Conservation (phyloP, 2,329 filamentous ascomycete species). For the Samsoniella hepiali region DNA sequence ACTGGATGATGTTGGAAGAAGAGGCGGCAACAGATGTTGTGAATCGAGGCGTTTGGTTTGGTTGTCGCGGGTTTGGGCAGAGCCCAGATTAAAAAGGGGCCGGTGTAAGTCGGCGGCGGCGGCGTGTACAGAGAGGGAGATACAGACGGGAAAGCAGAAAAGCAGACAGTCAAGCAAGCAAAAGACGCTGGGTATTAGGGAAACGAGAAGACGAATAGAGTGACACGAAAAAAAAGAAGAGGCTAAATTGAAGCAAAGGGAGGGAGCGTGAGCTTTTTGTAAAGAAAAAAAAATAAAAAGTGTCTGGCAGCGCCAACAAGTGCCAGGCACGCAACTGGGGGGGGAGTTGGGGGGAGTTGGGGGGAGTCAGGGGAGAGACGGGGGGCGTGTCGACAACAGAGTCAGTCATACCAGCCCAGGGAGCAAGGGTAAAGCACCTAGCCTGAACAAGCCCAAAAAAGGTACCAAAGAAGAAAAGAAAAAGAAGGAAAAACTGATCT, state of each 20-base stretch:
- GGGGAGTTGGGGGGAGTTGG: slow-evolving; percentile 11
- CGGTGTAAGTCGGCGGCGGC: no score
- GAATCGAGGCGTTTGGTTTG: no score
- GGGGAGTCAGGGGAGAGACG: neutral
- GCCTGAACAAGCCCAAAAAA: slow-evolving; percentile 16
- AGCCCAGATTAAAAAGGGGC: slow-evolving; percentile 14
- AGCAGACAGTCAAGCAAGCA: slow-evolving; percentile 7
- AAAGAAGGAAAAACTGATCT: slow-evolving; percentile 16
- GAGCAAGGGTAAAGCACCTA: neutral
- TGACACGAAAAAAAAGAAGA: slow-evolving; percentile 8
- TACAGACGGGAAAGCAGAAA: neutral
- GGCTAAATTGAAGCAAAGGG: slow-evolving; percentile 19
- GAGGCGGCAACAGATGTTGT: no score
- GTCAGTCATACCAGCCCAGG: slow-evolving; percentile 15
- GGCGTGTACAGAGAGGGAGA: neutral
- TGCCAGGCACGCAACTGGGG: slow-evolving; percentile 10
- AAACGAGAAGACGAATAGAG: slow-evolving; percentile 19
- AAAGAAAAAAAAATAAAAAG: slow-evolving; percentile 19
- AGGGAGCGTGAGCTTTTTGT: slow-evolving; percentile 27
- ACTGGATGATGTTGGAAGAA: no score
- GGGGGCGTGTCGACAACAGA: neutral
- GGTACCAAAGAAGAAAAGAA: slow-evolving; percentile 4
- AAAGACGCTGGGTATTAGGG: slow-evolving; percentile 25
- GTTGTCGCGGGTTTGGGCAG: no score
- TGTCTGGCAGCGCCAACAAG: slow-evolving; percentile 14